These are phyloP conservation scores for Kodamaea kakaduensis DNA, from an alignment of 805 yeast genomes.

Conservation along the genomic window DNA sequence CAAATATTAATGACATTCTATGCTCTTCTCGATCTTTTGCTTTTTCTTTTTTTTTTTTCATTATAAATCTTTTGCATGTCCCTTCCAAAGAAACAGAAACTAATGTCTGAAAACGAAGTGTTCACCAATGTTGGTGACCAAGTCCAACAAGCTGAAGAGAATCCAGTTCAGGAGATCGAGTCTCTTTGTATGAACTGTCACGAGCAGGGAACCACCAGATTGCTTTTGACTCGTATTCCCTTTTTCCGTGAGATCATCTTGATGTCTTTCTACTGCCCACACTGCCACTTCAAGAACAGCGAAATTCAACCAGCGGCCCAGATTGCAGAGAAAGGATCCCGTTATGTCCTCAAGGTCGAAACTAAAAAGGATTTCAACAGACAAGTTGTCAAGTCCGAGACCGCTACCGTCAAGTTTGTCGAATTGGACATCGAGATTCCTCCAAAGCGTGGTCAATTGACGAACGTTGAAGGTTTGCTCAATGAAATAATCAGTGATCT, in stretches of 20 bases:
- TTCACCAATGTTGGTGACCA: slow-evolving; percentile 40
- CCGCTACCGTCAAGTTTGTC: slow-evolving; percentile 71
- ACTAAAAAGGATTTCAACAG: slow-evolving; percentile 71
- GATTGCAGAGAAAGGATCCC: slow-evolving; percentile 84
- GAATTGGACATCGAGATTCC: slow-evolving; percentile 94
- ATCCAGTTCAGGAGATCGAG: slow-evolving; percentile 93
- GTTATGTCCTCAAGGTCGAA: slow-evolving; percentile 68
- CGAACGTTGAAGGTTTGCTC: slow-evolving; percentile 87
- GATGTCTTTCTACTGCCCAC: slow-evolving; percentile 95
- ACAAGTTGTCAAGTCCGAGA: slow-evolving; percentile 88
- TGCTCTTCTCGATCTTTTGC: background rate
- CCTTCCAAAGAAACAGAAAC: slow-evolving; percentile 13
- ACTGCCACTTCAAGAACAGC: slow-evolving; percentile 85
- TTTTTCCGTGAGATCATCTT: slow-evolving; percentile 84
- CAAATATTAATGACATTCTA: background rate
- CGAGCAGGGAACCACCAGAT: slow-evolving; percentile 75
- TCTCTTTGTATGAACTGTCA: slow-evolving; percentile 96
- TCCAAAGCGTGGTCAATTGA: slow-evolving; percentile 87
- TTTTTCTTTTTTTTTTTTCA: slow-evolving; percentile 1
- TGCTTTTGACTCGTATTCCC: slow-evolving; percentile 86
- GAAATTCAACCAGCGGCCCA: slow-evolving; percentile 95
- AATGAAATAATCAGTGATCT: slow-evolving; percentile 81
- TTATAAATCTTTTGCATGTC: slow-evolving; percentile 2
- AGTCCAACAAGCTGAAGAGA: slow-evolving; percentile 47
- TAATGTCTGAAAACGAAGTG: slow-evolving; percentile 13